phyloP scores from a whole-genome alignment of 139 green algal species.

The Dunaliella sp. region DNA sequence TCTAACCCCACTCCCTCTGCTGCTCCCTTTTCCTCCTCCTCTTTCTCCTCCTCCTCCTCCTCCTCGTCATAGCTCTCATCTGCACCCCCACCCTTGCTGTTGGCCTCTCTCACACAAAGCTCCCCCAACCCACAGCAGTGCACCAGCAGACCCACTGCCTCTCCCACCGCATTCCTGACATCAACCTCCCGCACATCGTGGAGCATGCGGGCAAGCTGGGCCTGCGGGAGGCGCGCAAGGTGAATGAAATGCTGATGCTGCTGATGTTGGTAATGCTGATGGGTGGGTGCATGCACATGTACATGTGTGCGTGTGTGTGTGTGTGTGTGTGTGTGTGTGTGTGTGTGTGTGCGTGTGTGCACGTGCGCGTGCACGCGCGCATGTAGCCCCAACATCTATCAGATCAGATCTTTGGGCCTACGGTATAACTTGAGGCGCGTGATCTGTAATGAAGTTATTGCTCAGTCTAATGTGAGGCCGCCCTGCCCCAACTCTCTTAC shows the following conservation, averaged over 20 bases:
- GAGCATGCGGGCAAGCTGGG: not conserved
- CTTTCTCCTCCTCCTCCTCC: conserved; percentile 6
- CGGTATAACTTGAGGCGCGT: too few relatives aligned
- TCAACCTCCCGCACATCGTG: conserved; percentile 9
- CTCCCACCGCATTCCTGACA: conserved; percentile 53
- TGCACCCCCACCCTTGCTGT: not conserved
- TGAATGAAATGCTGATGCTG: too few relatives aligned
- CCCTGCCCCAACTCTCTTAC: too few relatives aligned
- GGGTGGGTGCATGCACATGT: not conserved
- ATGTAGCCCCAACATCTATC: too few relatives aligned
- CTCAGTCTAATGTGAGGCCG: too few relatives aligned
- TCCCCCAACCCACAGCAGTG: conserved; percentile 38
- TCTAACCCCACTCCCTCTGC: conserved; percentile 16
- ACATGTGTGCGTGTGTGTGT: not conserved
- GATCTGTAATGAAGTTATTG: too few relatives aligned
- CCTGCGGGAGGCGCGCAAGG: not conserved
- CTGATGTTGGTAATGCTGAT: too few relatives aligned
- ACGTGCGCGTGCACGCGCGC: too few relatives aligned
- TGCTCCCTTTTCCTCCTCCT: conserved; percentile 1
- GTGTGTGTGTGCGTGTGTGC: too few relatives aligned
- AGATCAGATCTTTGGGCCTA: too few relatives aligned
- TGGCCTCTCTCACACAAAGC: conserved; percentile 16
- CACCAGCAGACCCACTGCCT: conserved; percentile 63
- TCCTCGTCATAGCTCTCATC: not conserved
- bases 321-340: not conserved